Conservation (phyloP, 2,329 filamentous ascomycete genomes). For the Pyrenochaeta sp. region DNA sequence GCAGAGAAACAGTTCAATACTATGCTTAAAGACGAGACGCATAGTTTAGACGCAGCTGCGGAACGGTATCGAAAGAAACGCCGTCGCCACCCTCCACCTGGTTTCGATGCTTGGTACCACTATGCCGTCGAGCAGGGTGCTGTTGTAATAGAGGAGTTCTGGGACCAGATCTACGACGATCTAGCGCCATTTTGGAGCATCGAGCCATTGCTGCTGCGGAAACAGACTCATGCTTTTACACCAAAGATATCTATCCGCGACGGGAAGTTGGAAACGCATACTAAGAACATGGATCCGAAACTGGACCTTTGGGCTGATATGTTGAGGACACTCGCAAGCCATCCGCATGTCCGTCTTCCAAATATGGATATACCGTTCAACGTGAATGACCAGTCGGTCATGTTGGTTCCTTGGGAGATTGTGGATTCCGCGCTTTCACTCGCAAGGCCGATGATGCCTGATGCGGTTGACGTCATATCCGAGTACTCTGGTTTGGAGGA, state of each 20-base stretch:
- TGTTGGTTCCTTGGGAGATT: constrained; percentile 58
- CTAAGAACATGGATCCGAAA: constrained; percentile 38
- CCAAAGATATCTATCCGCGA: constrained; percentile 53
- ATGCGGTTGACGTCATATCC: constrained; percentile 27
- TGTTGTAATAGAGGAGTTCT: constrained; percentile 59
- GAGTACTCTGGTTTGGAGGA: constrained; percentile 16
- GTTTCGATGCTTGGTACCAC: constrained; percentile 58
- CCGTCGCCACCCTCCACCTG: constrained; percentile 59
- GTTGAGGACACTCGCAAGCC: constrained; percentile 49
- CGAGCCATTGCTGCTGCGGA: constrained; percentile 50
- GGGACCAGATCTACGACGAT: constrained; percentile 61
- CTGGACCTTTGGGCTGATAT: constrained; percentile 52
- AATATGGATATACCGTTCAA: constrained; percentile 60
- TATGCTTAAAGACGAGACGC: constrained; percentile 46
- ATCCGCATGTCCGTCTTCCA: constrained; percentile 52
- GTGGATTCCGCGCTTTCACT: constrained; percentile 50
- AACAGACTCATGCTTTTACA: constrained; percentile 47
- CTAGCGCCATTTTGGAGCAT: constrained; percentile 60
- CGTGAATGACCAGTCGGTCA: constrained; percentile 56
- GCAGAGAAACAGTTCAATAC: constrained; percentile 43
- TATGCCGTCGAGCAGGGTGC: constrained; percentile 54
- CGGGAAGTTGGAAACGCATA: constrained; percentile 44
- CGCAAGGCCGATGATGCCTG: constrained; percentile 33
- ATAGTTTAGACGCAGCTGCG: constrained; percentile 52
- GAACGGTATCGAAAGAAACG: constrained; percentile 53